Evolutionary conservation across 257 asterid genomes (phyloP).

Genomic region (Solanum piurae): DNA sequence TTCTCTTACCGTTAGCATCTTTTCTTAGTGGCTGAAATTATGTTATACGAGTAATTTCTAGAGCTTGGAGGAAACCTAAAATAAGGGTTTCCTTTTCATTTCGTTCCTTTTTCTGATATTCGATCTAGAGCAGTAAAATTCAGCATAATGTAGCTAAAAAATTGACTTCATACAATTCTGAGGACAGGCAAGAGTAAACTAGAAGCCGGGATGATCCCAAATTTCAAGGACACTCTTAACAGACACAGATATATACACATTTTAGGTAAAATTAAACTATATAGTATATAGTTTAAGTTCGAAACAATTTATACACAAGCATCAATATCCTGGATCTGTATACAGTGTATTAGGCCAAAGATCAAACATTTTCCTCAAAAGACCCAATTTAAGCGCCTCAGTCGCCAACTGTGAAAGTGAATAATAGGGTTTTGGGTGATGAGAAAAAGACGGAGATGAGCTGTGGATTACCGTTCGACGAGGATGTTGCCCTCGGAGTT

Average conservation of each 20-base stretch:
- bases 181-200: neutral
- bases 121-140: neutral
- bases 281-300: neutral
- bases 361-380: neutral
- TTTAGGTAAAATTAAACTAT: neutral
- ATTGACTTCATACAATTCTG: neutral
- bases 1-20: neutral
- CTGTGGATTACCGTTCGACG: slow-evolving; percentile 59
- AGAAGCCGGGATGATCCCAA: neutral
- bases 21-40: neutral
- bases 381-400: neutral
- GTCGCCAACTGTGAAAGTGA: neutral
- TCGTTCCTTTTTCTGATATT: neutral
- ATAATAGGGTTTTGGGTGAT: neutral
- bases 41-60: neutral
- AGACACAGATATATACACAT: neutral
- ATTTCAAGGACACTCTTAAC: neutral
- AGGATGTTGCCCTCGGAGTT: slow-evolving; percentile 93
- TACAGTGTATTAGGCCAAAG: neutral
- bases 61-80: neutral
- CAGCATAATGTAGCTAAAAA: neutral
- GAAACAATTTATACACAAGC: neutral
- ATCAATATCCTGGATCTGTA: neutral
- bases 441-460: neutral
- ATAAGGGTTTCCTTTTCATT: neutral